A percentile compares a stretch with the other conserved stretches of the same genome.
Conservation (phyloP, 768 basidiomycete species). For the Boletellus ananas region DNA sequence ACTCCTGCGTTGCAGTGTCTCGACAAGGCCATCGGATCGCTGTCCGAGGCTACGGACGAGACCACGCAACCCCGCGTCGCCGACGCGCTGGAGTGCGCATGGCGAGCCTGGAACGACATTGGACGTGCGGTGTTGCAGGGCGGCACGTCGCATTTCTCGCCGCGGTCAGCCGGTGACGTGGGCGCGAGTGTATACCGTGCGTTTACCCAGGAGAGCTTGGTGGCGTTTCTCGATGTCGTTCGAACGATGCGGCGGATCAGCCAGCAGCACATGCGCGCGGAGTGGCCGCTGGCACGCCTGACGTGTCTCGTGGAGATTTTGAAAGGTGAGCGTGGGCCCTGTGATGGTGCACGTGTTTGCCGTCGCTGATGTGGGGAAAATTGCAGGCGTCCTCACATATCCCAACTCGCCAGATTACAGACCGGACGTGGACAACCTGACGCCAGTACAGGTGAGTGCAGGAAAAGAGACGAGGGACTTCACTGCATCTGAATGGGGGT, state of each 20-base stretch:
- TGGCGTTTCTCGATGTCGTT: constrained; percentile 74
- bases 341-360: background rate
- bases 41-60: constrained; percentile 33
- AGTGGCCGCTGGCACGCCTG: constrained; percentile 67
- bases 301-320: constrained; percentile 71
- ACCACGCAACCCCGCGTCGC: constrained; percentile 36
- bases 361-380: background rate
- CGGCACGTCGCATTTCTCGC: constrained; percentile 11
- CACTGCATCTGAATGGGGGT: constrained; percentile 8
- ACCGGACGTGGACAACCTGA: constrained; percentile 79
- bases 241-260: constrained; percentile 54
- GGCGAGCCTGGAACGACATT: constrained; percentile 66
- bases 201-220: constrained; percentile 71
- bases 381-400: constrained; percentile 72
- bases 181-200: constrained; percentile 5
- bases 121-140: constrained; percentile 49
- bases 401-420: constrained; percentile 80
- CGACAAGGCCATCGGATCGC: constrained; percentile 71
- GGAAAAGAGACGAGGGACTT: background rate
- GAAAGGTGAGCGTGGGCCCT: constrained; percentile 47
- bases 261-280: constrained; percentile 41
- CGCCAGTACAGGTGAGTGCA: constrained; percentile 67
- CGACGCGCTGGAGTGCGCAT: constrained; percentile 58
- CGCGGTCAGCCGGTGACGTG: constrained; percentile 4
- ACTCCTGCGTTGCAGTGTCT: constrained; percentile 83